These are phyloP conservation scores for Trichoderma cornu-damae DNA, from an alignment of 2,329 filamentous ascomycete genomes.

Conservation along the genomic window DNA sequence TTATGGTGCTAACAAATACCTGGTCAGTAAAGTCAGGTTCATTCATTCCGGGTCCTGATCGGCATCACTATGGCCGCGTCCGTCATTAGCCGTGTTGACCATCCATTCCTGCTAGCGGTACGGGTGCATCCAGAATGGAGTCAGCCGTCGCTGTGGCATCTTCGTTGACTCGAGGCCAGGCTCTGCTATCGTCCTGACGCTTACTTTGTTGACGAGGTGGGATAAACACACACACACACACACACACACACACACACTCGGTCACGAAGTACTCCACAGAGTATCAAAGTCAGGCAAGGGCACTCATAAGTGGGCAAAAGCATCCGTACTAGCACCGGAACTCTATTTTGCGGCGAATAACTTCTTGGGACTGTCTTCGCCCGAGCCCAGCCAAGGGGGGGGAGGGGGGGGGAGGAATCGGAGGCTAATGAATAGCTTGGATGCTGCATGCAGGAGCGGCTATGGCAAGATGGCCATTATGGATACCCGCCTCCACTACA, in stretches of 20 bases:
- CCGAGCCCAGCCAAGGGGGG: neutral
- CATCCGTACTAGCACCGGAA: neutral
- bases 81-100: conserved; percentile 9
- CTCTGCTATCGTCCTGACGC: no score
- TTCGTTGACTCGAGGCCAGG: neutral
- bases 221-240: no score
- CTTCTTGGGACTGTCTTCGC: neutral
- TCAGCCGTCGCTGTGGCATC: neutral
- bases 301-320: neutral
- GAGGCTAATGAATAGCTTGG: conserved; percentile 1
- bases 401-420: neutral
- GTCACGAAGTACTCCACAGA: no score
- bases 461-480: conserved; percentile 3
- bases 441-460: conserved; percentile 11
- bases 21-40: no score
- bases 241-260: no score
- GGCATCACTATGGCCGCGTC: conserved; percentile 2
- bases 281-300: no score
- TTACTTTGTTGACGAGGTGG: no score
- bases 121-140: neutral
- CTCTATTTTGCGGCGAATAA: neutral
- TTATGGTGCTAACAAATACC: no score
- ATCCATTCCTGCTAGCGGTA: neutral
- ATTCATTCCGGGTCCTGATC: neutral
- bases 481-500: neutral